These are phyloP conservation scores for Croton setiger DNA, from an alignment of 441 rosid species.

Conservation along the genomic window DNA sequence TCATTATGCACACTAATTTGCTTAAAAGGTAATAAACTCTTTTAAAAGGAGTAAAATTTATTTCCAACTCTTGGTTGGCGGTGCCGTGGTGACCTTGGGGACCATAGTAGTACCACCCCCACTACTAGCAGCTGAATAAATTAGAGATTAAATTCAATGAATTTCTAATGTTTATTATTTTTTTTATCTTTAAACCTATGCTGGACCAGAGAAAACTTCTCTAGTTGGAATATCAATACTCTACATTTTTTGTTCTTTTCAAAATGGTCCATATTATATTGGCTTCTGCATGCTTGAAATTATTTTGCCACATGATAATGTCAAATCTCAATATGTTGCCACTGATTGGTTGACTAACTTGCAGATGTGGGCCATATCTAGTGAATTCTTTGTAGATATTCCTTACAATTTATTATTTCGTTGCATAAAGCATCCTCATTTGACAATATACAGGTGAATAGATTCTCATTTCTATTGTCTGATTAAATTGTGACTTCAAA, in stretches of 20 bases:
- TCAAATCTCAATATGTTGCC: neutral
- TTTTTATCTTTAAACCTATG: neutral
- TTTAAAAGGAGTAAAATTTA: no score
- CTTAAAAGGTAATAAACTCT: no score
- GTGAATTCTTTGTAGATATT: conserved; percentile 41
- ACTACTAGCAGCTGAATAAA: neutral
- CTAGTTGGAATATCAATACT: neutral
- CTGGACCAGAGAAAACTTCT: neutral
- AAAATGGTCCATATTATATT: neutral
- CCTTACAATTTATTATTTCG: conserved; percentile 48
- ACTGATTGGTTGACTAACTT: conserved; percentile 20
- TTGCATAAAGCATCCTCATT: conserved; percentile 55
- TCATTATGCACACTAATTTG: no score
- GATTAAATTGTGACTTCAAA: conserved; percentile 5
- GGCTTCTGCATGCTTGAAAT: conserved; percentile 1
- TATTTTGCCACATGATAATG: neutral
- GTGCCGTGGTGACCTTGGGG: no score
- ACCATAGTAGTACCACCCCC: no score
- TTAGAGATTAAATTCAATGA: neutral
- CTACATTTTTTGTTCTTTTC: neutral
- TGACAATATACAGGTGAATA: conserved; percentile 62
- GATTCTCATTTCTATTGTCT: conserved; percentile 10
- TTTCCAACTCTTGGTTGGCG: no score
- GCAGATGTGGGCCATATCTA: conserved; percentile 63
- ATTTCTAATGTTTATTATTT: neutral